Conservation (phyloP, 257 asterid genomes). For the Sherardia arvensis region DNA sequence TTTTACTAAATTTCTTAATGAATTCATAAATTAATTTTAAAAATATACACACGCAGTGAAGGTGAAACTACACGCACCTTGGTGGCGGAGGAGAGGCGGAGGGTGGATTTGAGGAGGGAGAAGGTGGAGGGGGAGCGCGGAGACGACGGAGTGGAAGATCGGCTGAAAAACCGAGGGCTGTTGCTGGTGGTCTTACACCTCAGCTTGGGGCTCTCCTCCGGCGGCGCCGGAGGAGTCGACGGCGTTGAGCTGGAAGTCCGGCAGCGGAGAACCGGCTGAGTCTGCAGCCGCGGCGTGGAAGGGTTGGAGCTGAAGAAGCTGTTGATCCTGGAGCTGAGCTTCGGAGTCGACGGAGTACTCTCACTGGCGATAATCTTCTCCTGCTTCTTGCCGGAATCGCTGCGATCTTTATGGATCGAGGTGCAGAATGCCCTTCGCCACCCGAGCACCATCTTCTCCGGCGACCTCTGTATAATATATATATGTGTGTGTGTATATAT, state of each 20-base stretch:
- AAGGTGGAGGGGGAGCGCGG: slow-evolving; percentile 90
- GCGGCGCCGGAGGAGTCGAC: neutral
- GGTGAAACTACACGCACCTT: slow-evolving; percentile 27
- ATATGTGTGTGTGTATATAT: no score
- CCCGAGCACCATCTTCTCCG: slow-evolving; percentile 61
- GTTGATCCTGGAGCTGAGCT: slow-evolving; percentile 35
- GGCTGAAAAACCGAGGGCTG: slow-evolving; percentile 53
- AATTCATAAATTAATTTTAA: no score
- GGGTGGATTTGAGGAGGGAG: slow-evolving; percentile 60
- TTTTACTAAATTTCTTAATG: neutral
- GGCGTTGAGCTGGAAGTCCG: slow-evolving; percentile 24
- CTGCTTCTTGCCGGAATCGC: slow-evolving; percentile 20
- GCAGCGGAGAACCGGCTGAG: slow-evolving; percentile 45
- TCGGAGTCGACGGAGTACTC: slow-evolving; percentile 39
- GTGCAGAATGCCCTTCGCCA: slow-evolving; percentile 97
- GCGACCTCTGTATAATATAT: no score
- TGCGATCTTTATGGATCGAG: slow-evolving; percentile 60
- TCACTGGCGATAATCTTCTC: neutral
- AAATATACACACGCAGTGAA: neutral
- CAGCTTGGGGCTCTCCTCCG: slow-evolving; percentile 45
- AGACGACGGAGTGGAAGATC: slow-evolving; percentile 54
- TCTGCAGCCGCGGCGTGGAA: slow-evolving; percentile 70
- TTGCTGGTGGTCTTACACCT: slow-evolving; percentile 50
- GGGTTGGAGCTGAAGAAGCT: slow-evolving; percentile 76
- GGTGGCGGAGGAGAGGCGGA: slow-evolving; percentile 39